Evolutionary conservation across 768 basidiomycete genomes (phyloP), one percentile per base, ranked within the genome.

Genomic region (Leccinellum luteum): DNA sequence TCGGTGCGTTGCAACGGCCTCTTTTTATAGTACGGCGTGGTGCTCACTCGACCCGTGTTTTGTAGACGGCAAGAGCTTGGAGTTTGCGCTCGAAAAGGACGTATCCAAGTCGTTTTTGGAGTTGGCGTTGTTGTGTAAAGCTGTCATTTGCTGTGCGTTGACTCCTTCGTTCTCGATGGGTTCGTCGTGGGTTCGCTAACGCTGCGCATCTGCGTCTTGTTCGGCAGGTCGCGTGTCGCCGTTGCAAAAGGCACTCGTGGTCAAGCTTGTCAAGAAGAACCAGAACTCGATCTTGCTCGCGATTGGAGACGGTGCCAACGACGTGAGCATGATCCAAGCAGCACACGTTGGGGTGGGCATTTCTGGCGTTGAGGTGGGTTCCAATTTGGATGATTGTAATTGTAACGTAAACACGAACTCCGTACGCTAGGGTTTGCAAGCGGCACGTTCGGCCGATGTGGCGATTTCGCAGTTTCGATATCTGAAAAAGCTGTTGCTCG

Each of bases 311-410:
- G 96, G 96, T 51, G 96, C 96, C 2, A 98, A 98, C 71, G 96
- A 98, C 72, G 96, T 98, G 64, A 92, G 92, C 69, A 98, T 98
- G 96, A 98, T 98, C 58, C 96, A 98, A 70, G 96, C 96, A 34
- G 96, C 96, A 0, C 96, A 98, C 69, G 92, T 98, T 48, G 96
- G 96, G 30, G 89, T 98, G 54, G 96, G 96, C 65, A 98, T 98
- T 49, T 98, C 95, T 47, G 96, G 96, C 53, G 91, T 98, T 23
- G 96, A 99, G 81, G 93, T 92, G 63, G 14, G 78, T 66, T 5
- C 30, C 34, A 4, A 2, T 58, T 19, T 15, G 28, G 13, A 49
- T 19, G 6, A 25, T 35, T 19, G 30, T 31, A 0, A 13, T 34
- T 1, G 3, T 23, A 9, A 12, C n/a, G 6, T 15, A 8, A 57